A percentile compares a stretch with the other conserved stretches of the same genome.
Conservation (phyloP, 1,284 basidiomycete genomes). For the Cutaneotrichosporon sp. region DNA sequence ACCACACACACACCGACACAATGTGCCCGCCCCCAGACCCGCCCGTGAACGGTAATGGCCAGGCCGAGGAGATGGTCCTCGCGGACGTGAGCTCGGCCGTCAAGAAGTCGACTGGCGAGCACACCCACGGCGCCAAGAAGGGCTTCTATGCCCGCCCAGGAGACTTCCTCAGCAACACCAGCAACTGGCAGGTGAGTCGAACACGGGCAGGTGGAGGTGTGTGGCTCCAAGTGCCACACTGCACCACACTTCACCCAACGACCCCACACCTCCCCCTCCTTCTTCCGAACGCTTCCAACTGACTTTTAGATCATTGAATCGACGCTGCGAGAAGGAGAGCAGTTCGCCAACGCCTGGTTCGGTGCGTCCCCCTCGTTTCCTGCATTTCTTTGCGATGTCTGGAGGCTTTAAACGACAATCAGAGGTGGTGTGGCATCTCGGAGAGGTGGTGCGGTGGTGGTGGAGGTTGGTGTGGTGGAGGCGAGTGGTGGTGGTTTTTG, state of each 20-base stretch:
- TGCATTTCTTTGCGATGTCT: neutral
- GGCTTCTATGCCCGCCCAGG: constrained; percentile 85
- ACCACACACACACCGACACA: neutral
- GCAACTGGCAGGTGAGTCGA: constrained; percentile 66
- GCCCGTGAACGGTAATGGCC: constrained; percentile 47
- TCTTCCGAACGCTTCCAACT: neutral
- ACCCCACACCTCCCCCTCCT: neutral
- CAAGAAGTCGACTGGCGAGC: constrained; percentile 46
- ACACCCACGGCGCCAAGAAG: constrained; percentile 47
- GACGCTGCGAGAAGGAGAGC: constrained; percentile 95
- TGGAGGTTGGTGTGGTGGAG: neutral
- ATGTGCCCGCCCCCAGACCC: constrained; percentile 26
- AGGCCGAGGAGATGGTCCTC: constrained; percentile 22
- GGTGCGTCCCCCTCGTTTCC: constrained; percentile 2
- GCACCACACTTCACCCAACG: neutral
- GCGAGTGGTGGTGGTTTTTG: no score
- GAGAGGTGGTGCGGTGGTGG: neutral
- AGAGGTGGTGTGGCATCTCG: neutral
- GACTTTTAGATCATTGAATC: constrained; percentile 78
- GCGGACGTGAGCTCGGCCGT: constrained; percentile 32
- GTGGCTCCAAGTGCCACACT: no score
- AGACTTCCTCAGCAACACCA: constrained; percentile 85
- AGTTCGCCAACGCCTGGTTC: constrained; percentile 89
- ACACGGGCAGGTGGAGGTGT: neutral
- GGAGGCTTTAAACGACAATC: neutral